phyloP scores from a whole-genome alignment of 768 basidiomycete species.

The Russula sp. region DNA sequence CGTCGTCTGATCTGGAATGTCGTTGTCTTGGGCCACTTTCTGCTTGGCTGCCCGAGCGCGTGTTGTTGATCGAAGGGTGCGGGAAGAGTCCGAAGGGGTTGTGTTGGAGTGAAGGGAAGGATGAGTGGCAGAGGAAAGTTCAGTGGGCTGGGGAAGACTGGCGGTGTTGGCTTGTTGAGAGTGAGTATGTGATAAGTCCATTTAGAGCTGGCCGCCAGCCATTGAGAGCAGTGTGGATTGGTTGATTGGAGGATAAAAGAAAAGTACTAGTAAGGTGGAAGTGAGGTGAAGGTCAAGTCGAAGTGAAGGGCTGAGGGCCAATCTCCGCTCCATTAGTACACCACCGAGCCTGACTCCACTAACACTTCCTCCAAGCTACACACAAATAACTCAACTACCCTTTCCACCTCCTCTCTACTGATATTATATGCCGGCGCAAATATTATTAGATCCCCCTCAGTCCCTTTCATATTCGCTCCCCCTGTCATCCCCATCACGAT shows the following conservation, averaged over 20 bases:
- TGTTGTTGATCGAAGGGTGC: constrained; percentile 67
- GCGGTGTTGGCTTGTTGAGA: constrained; percentile 63
- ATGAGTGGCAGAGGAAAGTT: constrained; percentile 45
- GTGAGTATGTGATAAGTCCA: constrained; percentile 80
- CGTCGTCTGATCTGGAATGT: constrained; percentile 33
- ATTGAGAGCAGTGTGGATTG: constrained; percentile 48
- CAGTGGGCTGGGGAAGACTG: constrained; percentile 36
- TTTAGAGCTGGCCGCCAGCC: constrained; percentile 87
- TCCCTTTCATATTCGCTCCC: constrained; percentile 65
- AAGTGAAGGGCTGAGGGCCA: constrained; percentile 21
- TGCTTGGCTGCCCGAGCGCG: constrained; percentile 34
- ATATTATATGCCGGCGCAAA: constrained; percentile 81
- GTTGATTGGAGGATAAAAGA: constrained; percentile 3
- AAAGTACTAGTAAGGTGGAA: background rate
- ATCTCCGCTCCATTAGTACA: constrained; percentile 19
- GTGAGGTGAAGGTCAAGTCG: constrained; percentile 11
- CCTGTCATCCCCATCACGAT: constrained; percentile 74
- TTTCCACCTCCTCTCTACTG: constrained; percentile 63
- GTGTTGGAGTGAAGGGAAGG: constrained; percentile 37
- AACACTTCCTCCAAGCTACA: constrained; percentile 64
- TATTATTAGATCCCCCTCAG: constrained; percentile 68
- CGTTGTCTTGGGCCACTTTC: constrained; percentile 32
- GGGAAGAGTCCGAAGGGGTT: constrained; percentile 47
- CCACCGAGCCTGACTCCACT: constrained; percentile 13
- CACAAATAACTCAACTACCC: constrained; percentile 65